Evolutionary conservation across 495 filamentous ascomycete species (phyloP).

Genomic region (Talaromyces wortmannii): DNA sequence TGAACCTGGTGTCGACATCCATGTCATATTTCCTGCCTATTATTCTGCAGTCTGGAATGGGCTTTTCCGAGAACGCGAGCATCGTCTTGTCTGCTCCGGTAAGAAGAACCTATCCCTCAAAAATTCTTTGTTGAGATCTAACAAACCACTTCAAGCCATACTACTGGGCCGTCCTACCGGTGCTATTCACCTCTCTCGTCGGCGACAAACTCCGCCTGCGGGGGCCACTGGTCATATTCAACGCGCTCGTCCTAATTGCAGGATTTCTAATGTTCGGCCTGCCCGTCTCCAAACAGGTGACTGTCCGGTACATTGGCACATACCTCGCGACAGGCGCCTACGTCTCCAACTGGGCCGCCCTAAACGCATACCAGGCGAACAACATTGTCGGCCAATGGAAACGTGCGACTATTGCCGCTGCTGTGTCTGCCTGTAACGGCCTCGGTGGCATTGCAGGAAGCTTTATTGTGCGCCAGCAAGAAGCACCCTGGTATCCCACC

Average conservation of each 20-base stretch:
- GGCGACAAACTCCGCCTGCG: conserved; percentile 60
- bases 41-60: conserved; percentile 65
- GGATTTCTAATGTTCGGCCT: conserved; percentile 74
- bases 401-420: conserved; percentile 61
- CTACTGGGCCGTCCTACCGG: conserved; percentile 67
- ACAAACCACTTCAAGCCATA: conserved; percentile 44
- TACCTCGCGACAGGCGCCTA: conserved; percentile 75
- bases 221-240: conserved; percentile 67
- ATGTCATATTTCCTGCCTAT: conserved; percentile 68
- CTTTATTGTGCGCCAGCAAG: conserved; percentile 61
- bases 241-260: conserved; percentile 60
- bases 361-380: conserved; percentile 67
- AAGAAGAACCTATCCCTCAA: conserved; percentile 4
- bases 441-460: conserved; percentile 71
- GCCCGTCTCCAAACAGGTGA: conserved; percentile 45
- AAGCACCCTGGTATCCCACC: conserved; percentile 63
- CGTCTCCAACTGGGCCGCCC: conserved; percentile 72
- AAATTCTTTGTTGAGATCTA: background rate
- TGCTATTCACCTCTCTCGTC: conserved; percentile 59
- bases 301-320: conserved; percentile 66
- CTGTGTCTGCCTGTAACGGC: conserved; percentile 64
- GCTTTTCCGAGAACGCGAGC: conserved; percentile 56
- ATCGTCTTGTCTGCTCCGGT: conserved; percentile 66
- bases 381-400: conserved; percentile 76
- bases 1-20: conserved; percentile 64